These are phyloP conservation scores for Candida endomychidarum DNA, from an alignment of 805 yeast genomes.

Conservation along the genomic window DNA sequence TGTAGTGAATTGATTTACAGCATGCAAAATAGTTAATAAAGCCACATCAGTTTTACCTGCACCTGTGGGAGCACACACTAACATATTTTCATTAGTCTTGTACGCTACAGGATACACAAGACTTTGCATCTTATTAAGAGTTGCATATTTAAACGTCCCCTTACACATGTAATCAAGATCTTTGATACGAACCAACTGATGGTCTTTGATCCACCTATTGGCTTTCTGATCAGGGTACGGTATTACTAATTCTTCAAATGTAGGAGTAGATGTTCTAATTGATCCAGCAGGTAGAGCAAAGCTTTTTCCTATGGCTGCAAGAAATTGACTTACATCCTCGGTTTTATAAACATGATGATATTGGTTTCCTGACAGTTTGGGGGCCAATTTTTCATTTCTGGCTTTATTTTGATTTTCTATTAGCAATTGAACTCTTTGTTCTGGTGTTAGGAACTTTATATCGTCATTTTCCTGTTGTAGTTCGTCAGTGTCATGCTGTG, in stretches of 20 bases:
- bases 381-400: slow-evolving; percentile 48
- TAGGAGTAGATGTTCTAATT: slow-evolving; percentile 56
- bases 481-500: neutral
- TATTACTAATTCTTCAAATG: slow-evolving; percentile 77
- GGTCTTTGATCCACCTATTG: slow-evolving; percentile 42
- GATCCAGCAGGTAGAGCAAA: slow-evolving; percentile 82
- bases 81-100: slow-evolving; percentile 89
- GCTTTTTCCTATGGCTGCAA: slow-evolving; percentile 75
- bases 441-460: slow-evolving; percentile 47
- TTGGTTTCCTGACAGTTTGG: slow-evolving; percentile 45
- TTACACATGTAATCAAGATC: slow-evolving; percentile 77
- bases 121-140: slow-evolving; percentile 85
- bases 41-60: slow-evolving; percentile 98
- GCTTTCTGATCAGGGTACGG: slow-evolving; percentile 63
- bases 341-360: slow-evolving; percentile 89
- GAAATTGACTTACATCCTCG: slow-evolving; percentile 63
- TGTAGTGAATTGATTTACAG: slow-evolving; percentile 69
- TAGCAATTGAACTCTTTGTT: slow-evolving; percentile 55
- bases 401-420: slow-evolving; percentile 49
- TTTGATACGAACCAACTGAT: slow-evolving; percentile 52
- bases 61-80: slow-evolving; percentile 97
- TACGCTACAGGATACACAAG: slow-evolving; percentile 91
- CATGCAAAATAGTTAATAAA: slow-evolving; percentile 71
- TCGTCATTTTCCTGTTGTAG: too few relatives aligned
- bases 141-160: slow-evolving; percentile 80